These are phyloP conservation scores for Yarrowia galli DNA, from an alignment of 1,139 yeast species.

Conservation along the genomic window DNA sequence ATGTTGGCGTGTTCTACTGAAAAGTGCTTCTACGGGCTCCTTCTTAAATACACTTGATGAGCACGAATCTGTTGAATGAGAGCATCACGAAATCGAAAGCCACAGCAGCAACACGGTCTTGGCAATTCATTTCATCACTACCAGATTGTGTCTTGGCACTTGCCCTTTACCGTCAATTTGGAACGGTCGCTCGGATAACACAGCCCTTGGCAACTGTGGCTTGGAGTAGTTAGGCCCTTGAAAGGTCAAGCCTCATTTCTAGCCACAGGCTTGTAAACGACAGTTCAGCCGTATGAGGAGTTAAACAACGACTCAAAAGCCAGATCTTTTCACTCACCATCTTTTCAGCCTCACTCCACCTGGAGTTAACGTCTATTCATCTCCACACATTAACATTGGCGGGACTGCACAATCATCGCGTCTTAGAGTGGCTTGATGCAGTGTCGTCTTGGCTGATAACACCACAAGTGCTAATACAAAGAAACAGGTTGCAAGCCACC, in stretches of 20 bases:
- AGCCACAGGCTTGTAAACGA: not conserved
- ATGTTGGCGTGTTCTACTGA: not conserved
- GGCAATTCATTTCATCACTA: not conserved
- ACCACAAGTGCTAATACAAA: not conserved
- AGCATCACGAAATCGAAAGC: constrained; percentile 13
- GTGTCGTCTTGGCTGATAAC: constrained; percentile 6
- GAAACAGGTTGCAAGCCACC: not conserved
- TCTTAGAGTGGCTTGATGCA: constrained; percentile 21
- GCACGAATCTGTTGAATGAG: no score
- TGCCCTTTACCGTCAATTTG: not conserved
- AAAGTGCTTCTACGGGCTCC: not conserved
- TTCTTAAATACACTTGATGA: not conserved
- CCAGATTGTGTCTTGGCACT: not conserved
- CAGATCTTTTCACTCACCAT: no score
- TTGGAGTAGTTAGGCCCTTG: not conserved
- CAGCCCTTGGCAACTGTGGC: not conserved
- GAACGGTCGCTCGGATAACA: not conserved
- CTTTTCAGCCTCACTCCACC: not conserved
- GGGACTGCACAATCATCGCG: constrained; percentile 18
- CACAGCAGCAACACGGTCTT: not conserved
- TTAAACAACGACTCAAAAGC: not conserved
- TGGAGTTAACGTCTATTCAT: not conserved
- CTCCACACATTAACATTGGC: not conserved
- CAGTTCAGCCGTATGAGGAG: not conserved
- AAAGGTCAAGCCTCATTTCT: constrained; percentile 7